Conservation (phyloP, 192 early-diverging fungal species). For the Phycomyces blakesleeanus region DNA sequence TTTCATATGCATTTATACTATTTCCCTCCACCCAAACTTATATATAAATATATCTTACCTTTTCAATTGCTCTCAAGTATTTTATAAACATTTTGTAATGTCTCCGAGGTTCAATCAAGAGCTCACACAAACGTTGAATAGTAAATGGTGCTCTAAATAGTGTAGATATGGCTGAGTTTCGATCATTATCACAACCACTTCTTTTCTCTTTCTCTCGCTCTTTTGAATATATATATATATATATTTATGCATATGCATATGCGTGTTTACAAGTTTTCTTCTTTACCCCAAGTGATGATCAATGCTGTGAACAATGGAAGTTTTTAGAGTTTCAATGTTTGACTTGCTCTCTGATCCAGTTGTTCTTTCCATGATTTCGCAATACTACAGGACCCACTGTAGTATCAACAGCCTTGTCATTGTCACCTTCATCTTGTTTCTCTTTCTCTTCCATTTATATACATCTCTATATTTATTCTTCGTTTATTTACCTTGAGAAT, state of each 20-base stretch:
- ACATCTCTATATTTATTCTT: too few species aligned
- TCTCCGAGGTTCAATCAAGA: slow-evolving; percentile 13
- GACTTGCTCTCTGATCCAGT: neutral
- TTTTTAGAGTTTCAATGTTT: slow-evolving; percentile 4
- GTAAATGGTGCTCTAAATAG: slow-evolving; percentile 14
- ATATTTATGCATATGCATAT: too few species aligned
- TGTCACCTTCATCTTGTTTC: neutral
- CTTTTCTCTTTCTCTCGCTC: too few species aligned
- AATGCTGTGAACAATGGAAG: slow-evolving; percentile 4
- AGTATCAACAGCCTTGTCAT: neutral
- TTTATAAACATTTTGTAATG: slow-evolving; percentile 20
- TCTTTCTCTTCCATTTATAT: too few species aligned
- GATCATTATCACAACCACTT: neutral
- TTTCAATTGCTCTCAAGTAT: slow-evolving; percentile 17
- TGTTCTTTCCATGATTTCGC: slow-evolving; percentile 1
- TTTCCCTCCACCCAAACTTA: too few species aligned
- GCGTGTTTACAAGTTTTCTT: too few species aligned
- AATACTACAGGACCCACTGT: slow-evolving; percentile 6
- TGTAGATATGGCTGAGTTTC: neutral
- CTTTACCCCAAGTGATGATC: slow-evolving; percentile 14
- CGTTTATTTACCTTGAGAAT: slow-evolving; percentile 8
- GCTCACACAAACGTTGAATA: slow-evolving; percentile 19
- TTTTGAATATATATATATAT: too few species aligned
- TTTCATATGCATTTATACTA: too few species aligned
- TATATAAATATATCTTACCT: too few species aligned